Evolutionary conservation across 2,329 filamentous ascomycete genomes (phyloP), one percentile per base, ranked within the genome.

Genomic region (Aspergillus texensis): DNA sequence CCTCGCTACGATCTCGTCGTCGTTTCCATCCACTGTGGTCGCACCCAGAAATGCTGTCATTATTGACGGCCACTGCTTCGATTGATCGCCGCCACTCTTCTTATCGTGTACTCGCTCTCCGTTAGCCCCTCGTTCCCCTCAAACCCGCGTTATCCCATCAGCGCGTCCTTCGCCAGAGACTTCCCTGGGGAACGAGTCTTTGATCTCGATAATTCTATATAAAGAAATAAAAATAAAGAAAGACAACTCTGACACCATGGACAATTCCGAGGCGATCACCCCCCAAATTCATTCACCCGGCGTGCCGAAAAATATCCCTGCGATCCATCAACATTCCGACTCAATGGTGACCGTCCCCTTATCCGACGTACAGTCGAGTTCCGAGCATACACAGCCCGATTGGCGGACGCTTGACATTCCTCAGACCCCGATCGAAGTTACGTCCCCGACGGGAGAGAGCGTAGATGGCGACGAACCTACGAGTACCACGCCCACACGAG

Each of bases 301-400:
- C 26, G 58, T 46, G 56, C 34, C 58, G 24, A 12, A 41, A 46
- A 34, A 41, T 19, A 39, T 71, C 62, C 41, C 28, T 57, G 16
- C 36, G n/a, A 66, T 61, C 19, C 61, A 62, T 46, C 61, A 60
- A 41, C 75, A 81, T 26, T 83, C 81, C 57, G 90, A 92, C 77
- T 93, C 91, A 24, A 89, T 93, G 89, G 89, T 93, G 53, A 93
- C 90, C 9, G 90, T 93, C 52, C 85, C 89, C 60, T 82, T 93
- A 56, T 92, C 90, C 24, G 90, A 92, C 81, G 84, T 63, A 77
- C 85, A 70, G 71, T 82, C 69, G 71, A 88, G 70, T 77, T 81
- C 67, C 21, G 76, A 78, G 59, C 70, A 74, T 45, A 70, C 71
- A 6, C 74, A 78, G 56, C 82, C 89, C 67, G 80, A 85, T 62